phyloP scores from a whole-genome alignment of 139 green algal genomes.

The Bryopsis sp. region DNA sequence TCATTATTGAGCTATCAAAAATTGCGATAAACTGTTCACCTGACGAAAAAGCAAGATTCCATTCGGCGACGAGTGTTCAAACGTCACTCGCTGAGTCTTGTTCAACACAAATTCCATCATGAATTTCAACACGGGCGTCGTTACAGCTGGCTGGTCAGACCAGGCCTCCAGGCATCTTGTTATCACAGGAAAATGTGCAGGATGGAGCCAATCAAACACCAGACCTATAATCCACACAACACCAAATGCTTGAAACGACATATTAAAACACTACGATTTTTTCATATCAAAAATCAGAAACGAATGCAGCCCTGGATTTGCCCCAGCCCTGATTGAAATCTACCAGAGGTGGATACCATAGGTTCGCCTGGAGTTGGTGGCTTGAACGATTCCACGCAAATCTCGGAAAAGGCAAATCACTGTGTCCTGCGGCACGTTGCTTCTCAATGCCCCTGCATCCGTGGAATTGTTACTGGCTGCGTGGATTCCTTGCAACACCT shows the following conservation, averaged over 20 bases:
- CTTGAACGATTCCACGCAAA: constrained; percentile 80
- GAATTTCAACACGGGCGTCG: constrained; percentile 93
- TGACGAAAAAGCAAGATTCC: constrained; percentile 89
- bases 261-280: too few relatives aligned
- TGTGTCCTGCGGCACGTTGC: constrained; percentile 43
- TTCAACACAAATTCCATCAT: constrained; percentile 93
- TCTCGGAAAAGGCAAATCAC: constrained; percentile 87
- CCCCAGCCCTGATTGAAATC: background rate
- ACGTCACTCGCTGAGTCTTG: constrained; percentile 91
- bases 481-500: constrained; percentile 20
- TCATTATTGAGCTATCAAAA: background rate
- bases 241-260: too few relatives aligned
- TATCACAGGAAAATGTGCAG: constrained; percentile 72
- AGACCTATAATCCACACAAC: constrained; percentile 30
- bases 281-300: too few relatives aligned
- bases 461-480: constrained; percentile 23
- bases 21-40: background rate
- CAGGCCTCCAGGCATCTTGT: constrained; percentile 75
- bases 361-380: constrained; percentile 70
- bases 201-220: constrained; percentile 98
- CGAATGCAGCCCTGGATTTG: background rate
- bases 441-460: constrained; percentile 36
- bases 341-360: constrained; percentile 31
- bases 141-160: constrained; percentile 65
- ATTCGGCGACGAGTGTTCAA: constrained; percentile 89